Percentiles rank a stretch among this genome's conserved stretches.
These are phyloP conservation scores for Phlyctochytrium arcticum DNA, from an alignment of 192 early-diverging fungal genomes.

Conservation along the genomic window DNA sequence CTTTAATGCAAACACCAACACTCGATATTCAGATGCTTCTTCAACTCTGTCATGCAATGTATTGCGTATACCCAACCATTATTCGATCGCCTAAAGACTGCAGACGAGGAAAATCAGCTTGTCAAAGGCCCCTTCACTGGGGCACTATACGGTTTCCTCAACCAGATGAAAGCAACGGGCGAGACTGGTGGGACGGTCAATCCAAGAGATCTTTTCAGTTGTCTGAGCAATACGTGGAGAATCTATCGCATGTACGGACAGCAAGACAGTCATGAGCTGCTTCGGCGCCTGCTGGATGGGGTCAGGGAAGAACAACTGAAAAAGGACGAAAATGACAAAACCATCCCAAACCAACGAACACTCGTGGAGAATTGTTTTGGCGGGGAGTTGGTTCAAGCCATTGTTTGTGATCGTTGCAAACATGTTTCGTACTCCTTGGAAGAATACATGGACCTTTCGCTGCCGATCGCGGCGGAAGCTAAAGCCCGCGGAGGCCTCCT, in stretches of 20 bases:
- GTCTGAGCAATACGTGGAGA: constrained; percentile 52
- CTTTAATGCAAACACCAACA: background rate
- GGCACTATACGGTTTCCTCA: background rate
- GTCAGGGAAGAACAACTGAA: constrained; percentile 53
- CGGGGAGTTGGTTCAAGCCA: constrained; percentile 58
- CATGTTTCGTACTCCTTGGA: constrained; percentile 53
- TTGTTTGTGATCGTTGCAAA: constrained; percentile 64
- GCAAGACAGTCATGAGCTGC: constrained; percentile 71
- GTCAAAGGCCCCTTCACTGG: background rate
- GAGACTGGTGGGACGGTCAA: constrained; percentile 27
- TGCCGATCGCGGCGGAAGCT: constrained; percentile 42
- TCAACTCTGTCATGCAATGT: constrained; percentile 63
- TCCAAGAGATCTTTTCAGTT: constrained; percentile 53
- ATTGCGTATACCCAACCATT: constrained; percentile 32
- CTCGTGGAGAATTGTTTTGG: constrained; percentile 65
- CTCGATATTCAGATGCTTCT: constrained; percentile 52
- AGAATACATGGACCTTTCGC: constrained; percentile 60
- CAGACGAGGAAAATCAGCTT: background rate
- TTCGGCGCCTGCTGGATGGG: constrained; percentile 61
- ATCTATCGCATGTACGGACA: constrained; percentile 56
- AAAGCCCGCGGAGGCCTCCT: constrained; percentile 10
- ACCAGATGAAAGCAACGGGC: background rate
- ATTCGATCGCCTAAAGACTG: background rate
- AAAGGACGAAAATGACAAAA: background rate
- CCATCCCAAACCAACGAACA: background rate